Conservation (phyloP, 441 rosid genomes). For the Adansonia gregorii region DNA sequence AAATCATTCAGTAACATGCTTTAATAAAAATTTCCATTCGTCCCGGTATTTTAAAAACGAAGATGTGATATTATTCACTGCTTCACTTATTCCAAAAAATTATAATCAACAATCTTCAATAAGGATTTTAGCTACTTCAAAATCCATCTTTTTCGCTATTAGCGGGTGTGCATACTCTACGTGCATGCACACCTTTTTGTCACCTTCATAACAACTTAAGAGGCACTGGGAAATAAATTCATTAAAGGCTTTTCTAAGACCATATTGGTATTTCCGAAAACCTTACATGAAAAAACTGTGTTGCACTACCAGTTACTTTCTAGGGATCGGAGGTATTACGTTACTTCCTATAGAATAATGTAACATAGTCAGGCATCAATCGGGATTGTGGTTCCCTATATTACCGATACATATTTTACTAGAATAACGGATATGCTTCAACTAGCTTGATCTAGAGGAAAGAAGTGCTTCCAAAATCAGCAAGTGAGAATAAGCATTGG, state of each 20-base stretch:
- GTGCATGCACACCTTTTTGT: neutral
- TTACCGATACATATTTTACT: neutral
- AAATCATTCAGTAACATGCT: conserved; percentile 25
- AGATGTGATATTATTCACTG: neutral
- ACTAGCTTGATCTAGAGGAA: neutral
- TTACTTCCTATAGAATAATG: neutral
- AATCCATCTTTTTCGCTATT: neutral
- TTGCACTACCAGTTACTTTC: neutral
- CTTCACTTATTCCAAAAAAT: neutral
- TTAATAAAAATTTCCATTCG: neutral
- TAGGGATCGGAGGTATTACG: neutral
- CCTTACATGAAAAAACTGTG: neutral
- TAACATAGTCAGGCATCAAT: too few species aligned
- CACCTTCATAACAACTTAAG: neutral
- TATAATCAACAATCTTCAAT: neutral
- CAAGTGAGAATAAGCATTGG: conserved; percentile 34
- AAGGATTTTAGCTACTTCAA: neutral
- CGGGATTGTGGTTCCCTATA: too few species aligned
- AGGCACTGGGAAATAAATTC: neutral
- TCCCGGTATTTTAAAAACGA: neutral
- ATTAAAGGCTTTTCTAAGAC: neutral
- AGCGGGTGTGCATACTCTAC: neutral
- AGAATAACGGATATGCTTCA: neutral
- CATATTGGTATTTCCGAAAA: neutral
- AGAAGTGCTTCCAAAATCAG: conserved; percentile 19